Evolutionary conservation across 345 rosid genomes (phyloP).

Genomic region (Rhodamnia argentea): DNA sequence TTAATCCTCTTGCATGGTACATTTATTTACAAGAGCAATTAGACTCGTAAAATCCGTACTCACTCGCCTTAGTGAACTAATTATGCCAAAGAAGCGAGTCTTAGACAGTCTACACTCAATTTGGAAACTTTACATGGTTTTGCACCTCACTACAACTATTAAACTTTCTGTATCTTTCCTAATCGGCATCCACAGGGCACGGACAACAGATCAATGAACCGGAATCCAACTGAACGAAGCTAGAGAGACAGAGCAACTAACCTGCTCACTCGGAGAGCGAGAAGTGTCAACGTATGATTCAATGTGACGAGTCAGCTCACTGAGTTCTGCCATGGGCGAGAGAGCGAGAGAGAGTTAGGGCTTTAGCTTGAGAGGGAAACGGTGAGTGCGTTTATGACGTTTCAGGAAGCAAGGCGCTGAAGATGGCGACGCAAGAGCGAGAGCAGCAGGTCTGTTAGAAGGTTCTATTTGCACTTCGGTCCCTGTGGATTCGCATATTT

Average conservation of each 20-base stretch:
- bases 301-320: conserved; percentile 40
- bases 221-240: background rate
- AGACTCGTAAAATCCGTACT: background rate
- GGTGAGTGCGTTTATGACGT: background rate
- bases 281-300: conserved; percentile 57
- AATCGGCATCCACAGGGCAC: background rate
- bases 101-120: background rate
- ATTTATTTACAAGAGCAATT: background rate
- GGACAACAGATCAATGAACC: background rate
- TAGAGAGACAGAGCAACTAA: conserved; percentile 2
- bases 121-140: background rate
- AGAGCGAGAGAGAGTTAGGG: background rate
- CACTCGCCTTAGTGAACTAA: background rate
- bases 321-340: conserved; percentile 33
- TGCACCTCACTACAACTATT: background rate
- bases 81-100: background rate
- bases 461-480: background rate
- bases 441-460: background rate
- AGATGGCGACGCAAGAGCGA: background rate
- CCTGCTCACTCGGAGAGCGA: conserved; percentile 52
- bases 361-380: background rate
- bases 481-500: background rate
- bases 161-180: background rate
- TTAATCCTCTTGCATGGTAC: background rate
- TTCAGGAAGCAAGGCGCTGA: background rate